These are phyloP conservation scores for Pinus taeda DNA, from an alignment of 75 land plant species.

Conservation along the genomic window DNA sequence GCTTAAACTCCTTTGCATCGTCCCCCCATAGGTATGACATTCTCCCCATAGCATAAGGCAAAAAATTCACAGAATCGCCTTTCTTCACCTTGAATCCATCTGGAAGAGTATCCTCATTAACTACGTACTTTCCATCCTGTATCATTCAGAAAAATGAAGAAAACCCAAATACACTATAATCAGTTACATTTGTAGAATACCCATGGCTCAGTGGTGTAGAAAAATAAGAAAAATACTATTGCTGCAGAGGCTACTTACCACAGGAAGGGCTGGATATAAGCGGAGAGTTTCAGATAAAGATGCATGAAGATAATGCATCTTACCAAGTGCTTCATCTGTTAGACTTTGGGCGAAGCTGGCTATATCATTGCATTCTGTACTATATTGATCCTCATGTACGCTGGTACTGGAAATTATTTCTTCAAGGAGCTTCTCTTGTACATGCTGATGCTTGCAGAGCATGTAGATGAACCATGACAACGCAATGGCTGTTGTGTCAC, in stretches of 20 bases:
- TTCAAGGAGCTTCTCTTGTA: constrained; percentile 17
- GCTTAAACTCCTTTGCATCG: constrained; percentile 49
- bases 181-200: background rate
- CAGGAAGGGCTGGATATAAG: constrained; percentile 18
- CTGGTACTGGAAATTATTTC: constrained; percentile 4
- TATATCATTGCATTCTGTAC: background rate
- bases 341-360: constrained; percentile 20
- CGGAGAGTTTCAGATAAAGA: constrained; percentile 14
- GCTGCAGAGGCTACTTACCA: constrained; percentile 8
- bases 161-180: background rate
- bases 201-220: background rate
- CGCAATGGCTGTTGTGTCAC: constrained; percentile 35
- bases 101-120: constrained; percentile 50
- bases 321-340: constrained; percentile 17
- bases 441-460: constrained; percentile 26
- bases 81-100: constrained; percentile 49
- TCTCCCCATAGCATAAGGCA: constrained; percentile 58
- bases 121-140: background rate
- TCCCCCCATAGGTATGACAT: constrained; percentile 50
- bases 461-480: constrained; percentile 38
- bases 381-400: constrained; percentile 2
- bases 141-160: background rate
- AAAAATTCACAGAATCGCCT: constrained; percentile 34
- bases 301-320: constrained; percentile 18
- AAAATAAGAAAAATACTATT: too few species aligned